A percentile compares a stretch with the other conserved stretches of the same genome.
phyloP scores from a whole-genome alignment of 2,329 filamentous ascomycete genomes.

The Cyclaneusma minus region DNA sequence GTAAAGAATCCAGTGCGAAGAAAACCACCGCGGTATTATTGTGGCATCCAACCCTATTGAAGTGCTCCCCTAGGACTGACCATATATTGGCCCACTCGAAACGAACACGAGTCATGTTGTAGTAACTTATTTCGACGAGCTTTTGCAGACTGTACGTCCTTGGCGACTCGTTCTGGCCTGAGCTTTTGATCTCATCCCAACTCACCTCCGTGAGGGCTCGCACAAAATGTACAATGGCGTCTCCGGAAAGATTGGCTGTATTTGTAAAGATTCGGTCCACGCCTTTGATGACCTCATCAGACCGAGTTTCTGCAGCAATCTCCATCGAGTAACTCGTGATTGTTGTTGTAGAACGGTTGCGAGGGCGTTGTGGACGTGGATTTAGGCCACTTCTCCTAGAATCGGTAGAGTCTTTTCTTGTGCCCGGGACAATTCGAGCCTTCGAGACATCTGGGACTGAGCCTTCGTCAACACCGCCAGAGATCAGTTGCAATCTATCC shows the following conservation, averaged over 20 bases:
- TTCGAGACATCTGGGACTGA: slow-evolving; percentile 84
- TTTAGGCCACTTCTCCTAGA: slow-evolving; percentile 52
- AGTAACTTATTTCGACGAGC: slow-evolving; percentile 96
- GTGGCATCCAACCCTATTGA: slow-evolving; percentile 94
- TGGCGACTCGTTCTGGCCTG: slow-evolving; percentile 86
- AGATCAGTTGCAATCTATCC: slow-evolving; percentile 87
- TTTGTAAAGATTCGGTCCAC: slow-evolving; percentile 96
- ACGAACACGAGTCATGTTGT: slow-evolving; percentile 97
- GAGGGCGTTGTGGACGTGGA: slow-evolving; percentile 27
- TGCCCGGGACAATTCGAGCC: slow-evolving; percentile 50
- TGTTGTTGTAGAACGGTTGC: slow-evolving; percentile 34
- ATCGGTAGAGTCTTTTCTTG: slow-evolving; percentile 33
- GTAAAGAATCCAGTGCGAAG: slow-evolving; percentile 87
- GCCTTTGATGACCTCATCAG: slow-evolving; percentile 79
- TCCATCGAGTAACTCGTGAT: slow-evolving; percentile 45
- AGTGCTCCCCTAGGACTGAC: slow-evolving; percentile 94
- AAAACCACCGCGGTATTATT: slow-evolving; percentile 94
- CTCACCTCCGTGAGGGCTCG: slow-evolving; percentile 86
- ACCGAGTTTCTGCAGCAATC: slow-evolving; percentile 82
- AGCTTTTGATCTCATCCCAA: slow-evolving; percentile 98
- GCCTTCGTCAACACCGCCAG: slow-evolving; percentile 84
- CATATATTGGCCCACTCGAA: slow-evolving; percentile 98
- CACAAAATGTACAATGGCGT: slow-evolving; percentile 92
- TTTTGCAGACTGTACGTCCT: slow-evolving; percentile 96
- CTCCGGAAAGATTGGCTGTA: slow-evolving; percentile 80